These are phyloP conservation scores for Tylopilus felleus DNA, from an alignment of 768 basidiomycete species.

Conservation along the genomic window DNA sequence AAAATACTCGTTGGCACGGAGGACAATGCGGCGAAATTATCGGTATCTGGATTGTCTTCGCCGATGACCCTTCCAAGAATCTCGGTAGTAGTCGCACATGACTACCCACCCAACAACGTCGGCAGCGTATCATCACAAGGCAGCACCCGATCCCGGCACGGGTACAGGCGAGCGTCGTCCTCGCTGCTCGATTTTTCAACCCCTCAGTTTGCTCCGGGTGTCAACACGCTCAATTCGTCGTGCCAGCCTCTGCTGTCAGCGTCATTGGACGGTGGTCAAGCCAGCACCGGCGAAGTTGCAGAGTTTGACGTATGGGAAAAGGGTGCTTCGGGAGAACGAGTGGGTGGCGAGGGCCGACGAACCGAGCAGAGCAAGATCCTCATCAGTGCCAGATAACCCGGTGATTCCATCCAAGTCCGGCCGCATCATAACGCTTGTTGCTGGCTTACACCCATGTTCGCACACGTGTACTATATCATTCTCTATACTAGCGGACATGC, in stretches of 20 bases:
- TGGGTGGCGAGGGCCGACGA: slow-evolving; percentile 43
- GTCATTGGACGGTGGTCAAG: not conserved
- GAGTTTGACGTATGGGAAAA: slow-evolving; percentile 39
- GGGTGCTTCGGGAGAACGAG: slow-evolving; percentile 51
- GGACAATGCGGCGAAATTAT: slow-evolving; percentile 12
- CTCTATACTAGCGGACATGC: not conserved
- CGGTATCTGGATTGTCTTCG: slow-evolving; percentile 13
- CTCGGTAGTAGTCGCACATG: slow-evolving; percentile 15
- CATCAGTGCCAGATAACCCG: slow-evolving; percentile 29
- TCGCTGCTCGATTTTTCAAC: slow-evolving; percentile 40
- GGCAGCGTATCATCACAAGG: slow-evolving; percentile 34
- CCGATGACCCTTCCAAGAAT: slow-evolving; percentile 10
- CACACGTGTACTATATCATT: slow-evolving; percentile 20
- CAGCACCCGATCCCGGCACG: slow-evolving; percentile 27
- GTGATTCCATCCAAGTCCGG: not conserved
- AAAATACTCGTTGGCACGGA: slow-evolving; percentile 20
- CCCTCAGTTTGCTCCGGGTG: slow-evolving; percentile 29
- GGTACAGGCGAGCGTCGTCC: slow-evolving; percentile 34
- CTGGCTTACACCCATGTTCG: not conserved
- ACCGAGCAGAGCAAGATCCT: slow-evolving; percentile 37
- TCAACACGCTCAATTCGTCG: slow-evolving; percentile 32
- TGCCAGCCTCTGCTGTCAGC: slow-evolving; percentile 2
- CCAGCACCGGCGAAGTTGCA: not conserved
- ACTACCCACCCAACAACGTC: slow-evolving; percentile 58
- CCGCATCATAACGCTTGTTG: not conserved